phyloP scores from a whole-genome alignment of 768 basidiomycete genomes.

The Tricholoma sp. region DNA sequence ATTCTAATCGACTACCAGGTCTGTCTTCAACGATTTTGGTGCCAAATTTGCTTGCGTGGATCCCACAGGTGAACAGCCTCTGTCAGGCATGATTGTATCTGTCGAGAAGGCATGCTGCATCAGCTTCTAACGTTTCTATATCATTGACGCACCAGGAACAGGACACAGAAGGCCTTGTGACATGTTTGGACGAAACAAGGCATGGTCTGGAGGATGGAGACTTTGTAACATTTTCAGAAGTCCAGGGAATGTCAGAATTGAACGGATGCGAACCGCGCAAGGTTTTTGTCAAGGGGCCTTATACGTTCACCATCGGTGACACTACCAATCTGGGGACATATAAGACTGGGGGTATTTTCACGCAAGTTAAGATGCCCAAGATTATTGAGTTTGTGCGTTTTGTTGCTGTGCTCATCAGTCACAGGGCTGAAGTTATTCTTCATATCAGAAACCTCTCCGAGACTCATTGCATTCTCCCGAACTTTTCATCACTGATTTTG shows the following conservation, averaged over 20 bases:
- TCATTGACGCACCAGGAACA: conserved; percentile 21
- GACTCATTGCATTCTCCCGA: conserved; percentile 83
- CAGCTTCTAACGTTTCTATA: not conserved
- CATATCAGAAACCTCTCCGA: conserved; percentile 80
- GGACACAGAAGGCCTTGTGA: conserved; percentile 89
- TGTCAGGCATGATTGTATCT: conserved; percentile 93
- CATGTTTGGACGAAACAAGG: conserved; percentile 93
- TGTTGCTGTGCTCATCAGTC: not conserved
- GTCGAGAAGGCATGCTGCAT: conserved; percentile 66
- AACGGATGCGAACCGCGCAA: conserved; percentile 92
- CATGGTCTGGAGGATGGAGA: conserved; percentile 99
- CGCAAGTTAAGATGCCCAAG: conserved; percentile 99
- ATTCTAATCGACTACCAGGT: conserved; percentile 38
- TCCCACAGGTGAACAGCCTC: conserved; percentile 93
- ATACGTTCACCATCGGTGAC: conserved; percentile 95
- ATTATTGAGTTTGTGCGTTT: conserved; percentile 81
- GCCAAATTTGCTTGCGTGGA: conserved; percentile 93
- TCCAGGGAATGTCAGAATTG: conserved; percentile 90
- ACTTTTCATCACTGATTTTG: conserved; percentile 92
- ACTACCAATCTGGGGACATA: conserved; percentile 76
- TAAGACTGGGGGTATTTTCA: conserved; percentile 87
- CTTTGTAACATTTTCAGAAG: conserved; percentile 93
- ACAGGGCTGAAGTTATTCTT: not conserved
- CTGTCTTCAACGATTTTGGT: conserved; percentile 96
- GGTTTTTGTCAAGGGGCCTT: conserved; percentile 91